Base-by-base conservation (phyloP, 129 eudicot species). In the Mikania micrantha region DNA sequence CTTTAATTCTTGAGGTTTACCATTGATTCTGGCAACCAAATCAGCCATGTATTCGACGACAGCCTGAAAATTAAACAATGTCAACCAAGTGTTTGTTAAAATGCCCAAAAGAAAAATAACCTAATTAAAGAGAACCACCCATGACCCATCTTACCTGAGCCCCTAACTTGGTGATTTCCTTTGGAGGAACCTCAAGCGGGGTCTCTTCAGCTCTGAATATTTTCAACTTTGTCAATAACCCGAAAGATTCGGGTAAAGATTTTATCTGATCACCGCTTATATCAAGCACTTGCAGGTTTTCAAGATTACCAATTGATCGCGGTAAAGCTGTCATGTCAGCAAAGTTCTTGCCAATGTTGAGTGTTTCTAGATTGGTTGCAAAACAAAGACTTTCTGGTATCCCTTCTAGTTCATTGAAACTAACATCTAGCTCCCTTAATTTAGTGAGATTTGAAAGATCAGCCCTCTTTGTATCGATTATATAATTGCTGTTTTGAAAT, bases 121-220 rank as follows among this genome's bases (percentile, higher is more conserved):
- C 13, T 20, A 72, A 9, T n/a, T n/a, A n/a, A n/a, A n/a, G n/a
- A n/a, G n/a, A 0, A 44, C 6, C 1, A 2, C n/a, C 4, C 20
- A 42, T 11, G 5, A 1, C 7, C 34, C 0, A 65, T 71, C 64
- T 58, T 79, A 92, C 98, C 96, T 92, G 95, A 76, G 98, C 96
- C 57, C 96, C 98, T 17, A 78, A 25, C 67, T 81, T 67, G 5
- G 73, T 71, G 19, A 88, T 70, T 67, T 92, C 76, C 64, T 34
- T 80, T 17, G 98, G 98, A 50, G 98, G 98, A 40, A 86, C 78
- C 68, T 86, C 96, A 17, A 88, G 70, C 42, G 96, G 98, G 53
- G 95, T 88, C 66, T 86, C 95, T 20, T 92, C 87, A 0, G 90
- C 85, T 9, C 74, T 88, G 17, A 92, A 82, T 38, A 77, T 76